Evolutionary conservation across 805 yeast species (phyloP).

Genomic region (Kregervanrija fluxuum): DNA sequence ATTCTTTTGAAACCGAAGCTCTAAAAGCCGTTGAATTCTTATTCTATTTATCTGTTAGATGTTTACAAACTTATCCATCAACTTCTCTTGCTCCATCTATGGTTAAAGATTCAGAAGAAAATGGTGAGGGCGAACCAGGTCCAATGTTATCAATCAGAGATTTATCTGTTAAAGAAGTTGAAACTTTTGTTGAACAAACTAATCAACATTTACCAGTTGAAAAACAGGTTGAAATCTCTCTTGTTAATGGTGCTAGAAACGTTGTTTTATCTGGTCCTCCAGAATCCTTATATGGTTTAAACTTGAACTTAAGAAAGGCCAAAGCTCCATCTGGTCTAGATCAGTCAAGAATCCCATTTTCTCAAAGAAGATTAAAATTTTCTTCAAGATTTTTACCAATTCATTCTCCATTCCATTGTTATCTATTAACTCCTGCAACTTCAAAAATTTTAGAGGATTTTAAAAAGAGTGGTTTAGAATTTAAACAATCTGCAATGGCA

Average conservation of each 20-base stretch:
- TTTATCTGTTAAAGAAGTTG: constrained; percentile 72
- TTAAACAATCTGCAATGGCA: constrained; percentile 46
- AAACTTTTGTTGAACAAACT: constrained; percentile 72
- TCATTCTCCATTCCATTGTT: constrained; percentile 95
- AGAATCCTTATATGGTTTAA: constrained; percentile 92
- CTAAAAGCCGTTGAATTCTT: constrained; percentile 75
- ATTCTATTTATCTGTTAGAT: constrained; percentile 90
- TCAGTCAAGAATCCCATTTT: constrained; percentile 89
- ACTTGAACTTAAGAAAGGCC: constrained; percentile 83
- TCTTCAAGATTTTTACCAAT: constrained; percentile 93
- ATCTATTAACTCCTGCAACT: constrained; percentile 68
- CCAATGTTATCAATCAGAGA: constrained; percentile 97
- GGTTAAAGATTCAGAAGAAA: constrained; percentile 84
- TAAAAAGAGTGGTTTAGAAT: constrained; percentile 48
- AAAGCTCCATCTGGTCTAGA: constrained; percentile 93
- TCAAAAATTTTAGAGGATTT: constrained; percentile 61
- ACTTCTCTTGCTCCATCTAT: constrained; percentile 92
- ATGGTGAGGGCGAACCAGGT: constrained; percentile 94
- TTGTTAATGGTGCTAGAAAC: constrained; percentile 92
- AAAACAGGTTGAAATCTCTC: constrained; percentile 83
- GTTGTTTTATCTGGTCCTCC: constrained; percentile 97
- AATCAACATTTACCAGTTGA: constrained; percentile 90
- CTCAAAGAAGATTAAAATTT: constrained; percentile 90
- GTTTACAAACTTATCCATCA: constrained; percentile 84
- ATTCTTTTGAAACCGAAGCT: constrained; percentile 62